A percentile compares a stretch with the other conserved stretches of the same genome.
These are phyloP conservation scores for Puccinia triticina DNA, from an alignment of 1,284 basidiomycete genomes.

Conservation along the genomic window DNA sequence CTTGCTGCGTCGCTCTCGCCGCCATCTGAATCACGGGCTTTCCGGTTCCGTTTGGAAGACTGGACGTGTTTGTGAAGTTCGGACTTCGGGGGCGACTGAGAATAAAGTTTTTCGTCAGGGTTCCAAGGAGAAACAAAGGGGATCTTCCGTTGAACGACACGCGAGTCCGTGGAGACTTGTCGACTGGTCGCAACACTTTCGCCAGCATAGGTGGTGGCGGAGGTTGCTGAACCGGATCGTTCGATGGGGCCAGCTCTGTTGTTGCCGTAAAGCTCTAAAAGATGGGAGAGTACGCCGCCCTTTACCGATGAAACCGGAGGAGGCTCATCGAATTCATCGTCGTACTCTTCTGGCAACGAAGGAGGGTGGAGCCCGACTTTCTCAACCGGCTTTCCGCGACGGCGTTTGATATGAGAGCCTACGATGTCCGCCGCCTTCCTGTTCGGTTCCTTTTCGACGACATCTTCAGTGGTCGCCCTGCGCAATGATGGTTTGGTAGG, in stretches of 20 bases:
- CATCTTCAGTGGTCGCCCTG: conserved; percentile 41
- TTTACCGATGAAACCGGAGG: conserved; percentile 3
- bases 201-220: conserved; percentile 33
- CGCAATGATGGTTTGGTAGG: conserved; percentile 42
- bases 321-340: conserved; percentile 27
- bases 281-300: conserved; percentile 48
- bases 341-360: neutral
- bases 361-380: neutral
- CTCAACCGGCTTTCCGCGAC: conserved; percentile 23
- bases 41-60: conserved; percentile 25
- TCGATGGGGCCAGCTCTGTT: conserved; percentile 22
- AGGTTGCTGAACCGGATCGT: conserved; percentile 36
- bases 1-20: conserved; percentile 35
- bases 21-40: conserved; percentile 40
- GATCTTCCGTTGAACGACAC: conserved; percentile 13
- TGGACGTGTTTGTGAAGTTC: neutral
- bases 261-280: conserved; percentile 43
- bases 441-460: conserved; percentile 38
- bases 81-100: neutral
- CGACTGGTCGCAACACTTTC: conserved; percentile 48
- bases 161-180: conserved; percentile 34
- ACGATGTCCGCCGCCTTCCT: conserved; percentile 37
- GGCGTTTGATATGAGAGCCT: conserved; percentile 38
- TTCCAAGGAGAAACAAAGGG: conserved; percentile 20
- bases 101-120: neutral